Base-by-base conservation (phyloP, 768 basidiomycete genomes). In the Tephrocybe sp. region DNA sequence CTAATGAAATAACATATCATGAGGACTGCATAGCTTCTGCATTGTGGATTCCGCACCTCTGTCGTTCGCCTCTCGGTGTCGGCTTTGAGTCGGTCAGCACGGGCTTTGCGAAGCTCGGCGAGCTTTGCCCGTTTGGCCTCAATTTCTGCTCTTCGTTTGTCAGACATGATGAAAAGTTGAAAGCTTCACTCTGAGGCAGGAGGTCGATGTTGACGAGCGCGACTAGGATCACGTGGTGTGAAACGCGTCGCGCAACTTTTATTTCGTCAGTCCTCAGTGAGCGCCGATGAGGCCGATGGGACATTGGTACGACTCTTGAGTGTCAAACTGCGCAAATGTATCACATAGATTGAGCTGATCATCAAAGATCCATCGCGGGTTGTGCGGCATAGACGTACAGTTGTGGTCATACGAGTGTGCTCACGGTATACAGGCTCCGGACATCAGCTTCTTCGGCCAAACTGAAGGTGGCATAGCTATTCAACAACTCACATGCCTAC, bases 101-200 rank as follows among this genome's bases (percentile, higher is more conserved):
- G 80, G 4, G 86, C 88, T 66, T 86, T 81, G 48, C 90, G 78
- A 32, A 97, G 76, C 56, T 92, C 91, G 44, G 84, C 90, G 28
- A 98, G 84, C 68, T 93, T 94, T 10, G 84, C 83, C 55, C 86
- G 76, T 72, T 98, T 98, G 21, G 86, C 90, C 68, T 93, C 93
- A 53, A 98, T 89, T 71, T 97, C 94, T 62, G 85, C 85, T 63
- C 90, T 73, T 43, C 92, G 79, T 69, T 80, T 80, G 60, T 86
- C 82, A 48, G 86, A 84, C 71, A 73, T 76, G 45, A 45, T 15
- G 40, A 5, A 18, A 30, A 9, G 39, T 42, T 9, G n/a, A 15
- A 40, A 40, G 18, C 18, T 18, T 24, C 26, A 6, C n/a, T n/a
- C n/a, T 39, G 10, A 39, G 20, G 18, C n/a, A 20, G 7, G 20